Evolutionary conservation across 352 stramenopile genomes (phyloP).

Genomic region (Pythium scleroteichum): DNA sequence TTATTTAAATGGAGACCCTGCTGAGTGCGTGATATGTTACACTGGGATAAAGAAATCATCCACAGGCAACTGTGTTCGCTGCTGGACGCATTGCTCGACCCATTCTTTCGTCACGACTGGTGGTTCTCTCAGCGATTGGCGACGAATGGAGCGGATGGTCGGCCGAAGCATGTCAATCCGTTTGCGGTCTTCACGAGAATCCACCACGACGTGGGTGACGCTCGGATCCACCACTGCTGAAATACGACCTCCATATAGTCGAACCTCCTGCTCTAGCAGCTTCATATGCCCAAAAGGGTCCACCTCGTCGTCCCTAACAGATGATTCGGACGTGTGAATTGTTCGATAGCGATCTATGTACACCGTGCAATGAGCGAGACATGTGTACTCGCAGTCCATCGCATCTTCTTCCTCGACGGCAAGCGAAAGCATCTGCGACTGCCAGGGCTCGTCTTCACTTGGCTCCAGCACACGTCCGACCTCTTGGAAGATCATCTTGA

Average conservation of each 20-base stretch:
- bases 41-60: conserved; percentile 56
- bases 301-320: conserved; percentile 7
- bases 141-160: conserved; percentile 50
- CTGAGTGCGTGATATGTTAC: conserved; percentile 24
- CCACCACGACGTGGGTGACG: conserved; percentile 70
- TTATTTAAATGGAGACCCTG: conserved; percentile 20
- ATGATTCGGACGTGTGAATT: conserved; percentile 11
- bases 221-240: conserved; percentile 35
- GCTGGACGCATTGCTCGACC: conserved; percentile 50
- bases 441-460: conserved; percentile 40
- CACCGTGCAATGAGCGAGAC: conserved; percentile 71
- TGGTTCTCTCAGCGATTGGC: conserved; percentile 45
- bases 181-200: conserved; percentile 19
- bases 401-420: conserved; percentile 63
- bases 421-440: conserved; percentile 41
- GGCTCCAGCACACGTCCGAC: conserved; percentile 16
- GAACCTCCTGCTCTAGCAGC: conserved; percentile 58
- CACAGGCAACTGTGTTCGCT: conserved; percentile 51
- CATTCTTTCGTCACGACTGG: conserved; percentile 60
- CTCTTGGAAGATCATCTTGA: conserved; percentile 54
- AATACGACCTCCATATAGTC: conserved; percentile 55
- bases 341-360: conserved; percentile 51
- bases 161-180: conserved; percentile 46
- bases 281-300: conserved; percentile 44
- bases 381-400: conserved; percentile 70